These are phyloP conservation scores for apple (Malus domestica) DNA, from an alignment of 306 rosid species.

Conservation along the genomic window DNA sequence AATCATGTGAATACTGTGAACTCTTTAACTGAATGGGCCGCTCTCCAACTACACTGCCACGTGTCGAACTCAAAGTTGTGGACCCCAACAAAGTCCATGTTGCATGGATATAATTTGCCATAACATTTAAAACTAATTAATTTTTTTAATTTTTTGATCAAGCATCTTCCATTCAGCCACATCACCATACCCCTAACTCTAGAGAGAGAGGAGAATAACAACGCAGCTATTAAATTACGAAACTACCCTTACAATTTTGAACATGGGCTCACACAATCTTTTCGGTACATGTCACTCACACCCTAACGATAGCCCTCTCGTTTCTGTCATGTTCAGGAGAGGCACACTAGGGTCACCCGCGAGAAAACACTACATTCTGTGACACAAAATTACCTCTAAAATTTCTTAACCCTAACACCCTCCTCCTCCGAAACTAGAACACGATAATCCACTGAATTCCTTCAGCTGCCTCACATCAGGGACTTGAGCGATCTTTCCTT, in stretches of 20 bases:
- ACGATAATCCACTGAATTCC: background rate
- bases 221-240: background rate
- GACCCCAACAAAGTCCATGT: background rate
- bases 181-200: background rate
- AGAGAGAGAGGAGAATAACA: background rate
- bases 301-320: conserved; percentile 7
- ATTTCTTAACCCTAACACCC: conserved; percentile 13
- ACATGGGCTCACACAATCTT: background rate
- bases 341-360: conserved; percentile 33
- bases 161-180: background rate
- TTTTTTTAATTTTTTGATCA: background rate
- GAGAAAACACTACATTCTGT: conserved; percentile 13
- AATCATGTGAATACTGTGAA: background rate
- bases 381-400: conserved; percentile 1
- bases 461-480: conserved; percentile 44
- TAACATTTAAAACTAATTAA: background rate
- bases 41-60: background rate
- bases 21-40: background rate
- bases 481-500: conserved; percentile 87
- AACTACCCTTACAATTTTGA: conserved; percentile 6
- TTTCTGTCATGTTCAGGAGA: conserved; percentile 16
- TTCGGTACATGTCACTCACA: conserved; percentile 22
- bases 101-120: background rate
- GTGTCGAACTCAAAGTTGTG: background rate
- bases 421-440: background rate